Evolutionary conservation across 208 protist genomes (phyloP).

Genomic region (Leishmania aethiopica): DNA sequence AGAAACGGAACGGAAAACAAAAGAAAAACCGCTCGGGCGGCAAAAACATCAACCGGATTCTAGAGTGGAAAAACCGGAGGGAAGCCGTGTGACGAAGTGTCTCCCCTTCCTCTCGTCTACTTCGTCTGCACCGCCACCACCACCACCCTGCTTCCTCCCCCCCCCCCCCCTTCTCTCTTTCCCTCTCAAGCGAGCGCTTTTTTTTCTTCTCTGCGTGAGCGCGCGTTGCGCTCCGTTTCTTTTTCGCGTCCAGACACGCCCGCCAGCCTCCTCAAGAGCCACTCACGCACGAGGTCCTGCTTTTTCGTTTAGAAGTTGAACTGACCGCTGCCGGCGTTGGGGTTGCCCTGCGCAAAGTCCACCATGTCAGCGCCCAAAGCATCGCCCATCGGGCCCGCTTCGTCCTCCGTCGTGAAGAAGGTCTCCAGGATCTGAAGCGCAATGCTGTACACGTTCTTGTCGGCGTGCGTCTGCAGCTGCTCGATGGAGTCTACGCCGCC

Average conservation of each 20-base stretch:
- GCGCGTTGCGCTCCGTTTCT: neutral
- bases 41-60: neutral
- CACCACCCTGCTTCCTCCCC: too few relatives aligned
- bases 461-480: conserved; percentile 92
- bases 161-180: neutral
- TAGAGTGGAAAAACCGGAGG: neutral
- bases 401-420: conserved; percentile 88
- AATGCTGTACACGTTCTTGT: conserved; percentile 96
- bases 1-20: neutral
- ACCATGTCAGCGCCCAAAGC: conserved; percentile 14
- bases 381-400: conserved; percentile 20
- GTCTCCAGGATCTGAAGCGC: conserved; percentile 92
- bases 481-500: conserved; percentile 96
- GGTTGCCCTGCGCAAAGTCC: conserved; percentile 27
- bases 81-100: neutral
- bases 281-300: neutral
- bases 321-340: conserved; percentile 17
- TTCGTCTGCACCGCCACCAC: neutral
- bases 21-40: neutral
- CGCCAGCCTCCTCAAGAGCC: neutral
- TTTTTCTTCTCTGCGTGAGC: neutral
- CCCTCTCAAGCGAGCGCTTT: neutral
- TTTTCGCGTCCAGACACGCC: neutral
- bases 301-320: conserved; percentile 41
- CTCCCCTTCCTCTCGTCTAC: neutral